Conservation (phyloP, 768 basidiomycete genomes). For the Neoboletus subvelutipes region DNA sequence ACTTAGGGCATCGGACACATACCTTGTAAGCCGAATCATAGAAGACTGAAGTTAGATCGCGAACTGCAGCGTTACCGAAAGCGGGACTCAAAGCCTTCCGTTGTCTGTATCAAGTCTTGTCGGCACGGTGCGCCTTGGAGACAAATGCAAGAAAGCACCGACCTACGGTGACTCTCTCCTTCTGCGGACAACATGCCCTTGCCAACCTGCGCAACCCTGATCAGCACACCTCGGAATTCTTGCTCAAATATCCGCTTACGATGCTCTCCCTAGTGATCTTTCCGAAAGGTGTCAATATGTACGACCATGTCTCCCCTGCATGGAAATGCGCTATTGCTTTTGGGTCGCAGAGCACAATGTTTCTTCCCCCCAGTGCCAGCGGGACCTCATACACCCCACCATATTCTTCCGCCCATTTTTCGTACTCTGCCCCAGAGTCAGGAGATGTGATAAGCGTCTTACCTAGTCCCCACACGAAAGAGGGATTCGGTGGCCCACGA, state of each 20-base stretch:
- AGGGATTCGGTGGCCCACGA: constrained; percentile 19
- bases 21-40: constrained; percentile 46
- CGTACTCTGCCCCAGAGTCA: constrained; percentile 38
- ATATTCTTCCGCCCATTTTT: constrained; percentile 48
- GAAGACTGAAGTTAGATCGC: constrained; percentile 37
- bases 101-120: constrained; percentile 25
- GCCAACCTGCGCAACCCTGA: constrained; percentile 27
- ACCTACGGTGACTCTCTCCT: constrained; percentile 46
- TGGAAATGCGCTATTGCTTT: constrained; percentile 55
- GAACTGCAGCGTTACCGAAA: constrained; percentile 42
- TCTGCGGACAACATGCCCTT: constrained; percentile 39
- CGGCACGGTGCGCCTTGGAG: constrained; percentile 20
- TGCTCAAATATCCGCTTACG: constrained; percentile 17
- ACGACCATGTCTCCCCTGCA: constrained; percentile 46
- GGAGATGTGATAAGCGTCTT: not conserved
- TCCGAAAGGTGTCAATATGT: constrained; percentile 24
- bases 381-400: constrained; percentile 49
- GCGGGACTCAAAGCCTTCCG: constrained; percentile 40
- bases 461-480: constrained; percentile 18
- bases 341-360: constrained; percentile 44
- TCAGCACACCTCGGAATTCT: not conserved
- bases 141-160: not conserved
- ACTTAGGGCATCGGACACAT: constrained; percentile 6
- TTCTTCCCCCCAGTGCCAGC: constrained; percentile 32
- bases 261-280: constrained; percentile 20